Evolutionary conservation across 345 rosid species (phyloP), one percentile per base, ranked within the genome.

Genomic region (Psidium guajava): DNA sequence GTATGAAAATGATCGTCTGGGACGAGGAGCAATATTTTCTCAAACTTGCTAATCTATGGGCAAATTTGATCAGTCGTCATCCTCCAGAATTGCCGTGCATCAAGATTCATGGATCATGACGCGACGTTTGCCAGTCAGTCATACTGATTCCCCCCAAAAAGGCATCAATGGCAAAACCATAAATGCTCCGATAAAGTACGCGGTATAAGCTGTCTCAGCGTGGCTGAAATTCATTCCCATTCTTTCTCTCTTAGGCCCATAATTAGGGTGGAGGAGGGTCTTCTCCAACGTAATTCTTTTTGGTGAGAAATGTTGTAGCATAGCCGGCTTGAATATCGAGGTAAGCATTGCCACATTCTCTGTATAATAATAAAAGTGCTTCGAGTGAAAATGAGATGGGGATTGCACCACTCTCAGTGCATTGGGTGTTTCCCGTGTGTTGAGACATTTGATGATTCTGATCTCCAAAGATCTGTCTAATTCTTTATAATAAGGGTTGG

Each of bases 31-130:
- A 89, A 81, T 96, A 91, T 89, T 92, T 96, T 82, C 85, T 92
- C 84, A 90, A 90, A 3, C 89, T 98, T 28, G 98, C 91, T 20
- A 98, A 98, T 89, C 85, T 98, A 83, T 98, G 99, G 99, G 95
- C 93, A 32, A 94, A 98, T 90, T 87, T 94, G 59, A 88, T 94
- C 61, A 91, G 92, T 84, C 83, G 8, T 2, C 85, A 91, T 80
- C 94, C 98, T 83, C 99, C 98, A 11, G 90, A 82, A 82, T 88
- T 93, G 90, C 92, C 94, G 0, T 52, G 54, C 47, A 42, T 90
- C 22, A 86, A 86, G 47, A 84, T 56, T 86, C 82, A 86, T 53
- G 86, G 84, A 85, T 59, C 44, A 10, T 82, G 84, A 82, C 1
- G 13, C 3, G 3, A 9, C 6, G 3, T 4, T 36, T 69, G 42